phyloP scores from a whole-genome alignment of 2,329 filamentous ascomycete species.

The Aaosphaeria pasadenensis region DNA sequence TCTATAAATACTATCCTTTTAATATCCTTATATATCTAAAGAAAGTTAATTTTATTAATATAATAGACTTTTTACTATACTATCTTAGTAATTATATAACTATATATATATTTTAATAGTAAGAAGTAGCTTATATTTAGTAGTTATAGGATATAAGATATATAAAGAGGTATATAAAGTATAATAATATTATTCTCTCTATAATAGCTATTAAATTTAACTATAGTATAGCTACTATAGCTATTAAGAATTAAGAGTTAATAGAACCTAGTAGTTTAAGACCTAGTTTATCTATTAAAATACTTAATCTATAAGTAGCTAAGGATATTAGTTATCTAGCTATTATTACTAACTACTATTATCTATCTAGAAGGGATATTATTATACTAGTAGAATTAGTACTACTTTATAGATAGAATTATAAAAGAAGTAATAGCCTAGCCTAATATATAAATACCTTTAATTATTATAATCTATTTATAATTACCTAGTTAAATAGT shows the following conservation, averaged over 20 bases:
- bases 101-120: slow-evolving; percentile 1
- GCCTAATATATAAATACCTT: slow-evolving; percentile 1
- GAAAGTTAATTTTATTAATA: slow-evolving; percentile 3
- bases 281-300: slow-evolving; percentile 29
- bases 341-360: slow-evolving; percentile 20
- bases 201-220: slow-evolving; percentile 1
- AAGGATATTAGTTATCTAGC: slow-evolving; percentile 32
- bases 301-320: slow-evolving; percentile 31
- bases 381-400: slow-evolving; percentile 1
- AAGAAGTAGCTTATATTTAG: slow-evolving; percentile 2
- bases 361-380: slow-evolving; percentile 1
- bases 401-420: slow-evolving; percentile 1
- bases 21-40: not conserved
- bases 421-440: slow-evolving; percentile 3
- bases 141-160: slow-evolving; percentile 1
- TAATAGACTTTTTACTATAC: not conserved
- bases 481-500: slow-evolving; percentile 1
- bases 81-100: not conserved
- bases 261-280: slow-evolving; percentile 19
- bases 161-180: slow-evolving; percentile 1
- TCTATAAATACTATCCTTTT: not conserved
- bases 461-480: slow-evolving; percentile 5
- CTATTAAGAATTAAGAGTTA: slow-evolving; percentile 30
- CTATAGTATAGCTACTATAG: slow-evolving; percentile 1
- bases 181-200: slow-evolving; percentile 3